Conservation (phyloP, 2,329 filamentous ascomycete species). For the Exophiala sp. region DNA sequence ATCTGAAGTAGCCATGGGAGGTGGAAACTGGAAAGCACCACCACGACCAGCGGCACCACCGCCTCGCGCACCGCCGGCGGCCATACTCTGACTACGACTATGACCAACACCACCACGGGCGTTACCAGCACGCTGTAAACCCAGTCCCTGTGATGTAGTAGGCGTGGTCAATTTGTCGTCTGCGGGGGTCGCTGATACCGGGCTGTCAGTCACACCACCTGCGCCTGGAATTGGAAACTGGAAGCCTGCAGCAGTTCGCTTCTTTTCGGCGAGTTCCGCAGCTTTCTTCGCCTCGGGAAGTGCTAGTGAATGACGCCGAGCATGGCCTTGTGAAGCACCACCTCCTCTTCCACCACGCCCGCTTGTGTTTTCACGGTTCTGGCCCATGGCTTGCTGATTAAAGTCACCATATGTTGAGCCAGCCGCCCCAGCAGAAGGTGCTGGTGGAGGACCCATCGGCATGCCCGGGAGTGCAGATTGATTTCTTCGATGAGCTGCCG, state of each 20-base stretch:
- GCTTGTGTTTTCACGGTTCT: constrained; percentile 68
- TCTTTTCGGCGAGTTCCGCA: constrained; percentile 93
- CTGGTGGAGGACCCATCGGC: constrained; percentile 84
- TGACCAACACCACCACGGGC: constrained; percentile 81
- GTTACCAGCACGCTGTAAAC: constrained; percentile 69
- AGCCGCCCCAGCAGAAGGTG: constrained; percentile 82
- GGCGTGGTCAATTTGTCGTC: constrained; percentile 29
- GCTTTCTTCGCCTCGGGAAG: constrained; percentile 96
- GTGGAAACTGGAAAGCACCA: constrained; percentile 66
- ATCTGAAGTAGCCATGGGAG: constrained; percentile 51
- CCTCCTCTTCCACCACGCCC: constrained; percentile 74
- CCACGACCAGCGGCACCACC: constrained; percentile 60
- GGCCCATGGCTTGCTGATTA: constrained; percentile 61
- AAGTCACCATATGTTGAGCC: constrained; percentile 77
- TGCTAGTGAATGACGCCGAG: constrained; percentile 89
- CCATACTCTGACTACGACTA: constrained; percentile 48
- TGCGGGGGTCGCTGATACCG: constrained; percentile 49
- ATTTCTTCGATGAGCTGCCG: constrained; percentile 89
- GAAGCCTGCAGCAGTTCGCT: constrained; percentile 88
- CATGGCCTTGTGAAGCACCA: constrained; percentile 72
- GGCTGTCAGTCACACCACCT: constrained; percentile 48
- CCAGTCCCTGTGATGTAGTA: constrained; percentile 61
- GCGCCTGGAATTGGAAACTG: constrained; percentile 82
- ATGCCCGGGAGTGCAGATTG: constrained; percentile 94
- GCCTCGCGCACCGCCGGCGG: constrained; percentile 64